A percentile compares a stretch with the other conserved stretches of the same genome.
Evolutionary conservation across 495 filamentous ascomycete species (phyloP).

Genomic region (Hypoxylon subgilvum): DNA sequence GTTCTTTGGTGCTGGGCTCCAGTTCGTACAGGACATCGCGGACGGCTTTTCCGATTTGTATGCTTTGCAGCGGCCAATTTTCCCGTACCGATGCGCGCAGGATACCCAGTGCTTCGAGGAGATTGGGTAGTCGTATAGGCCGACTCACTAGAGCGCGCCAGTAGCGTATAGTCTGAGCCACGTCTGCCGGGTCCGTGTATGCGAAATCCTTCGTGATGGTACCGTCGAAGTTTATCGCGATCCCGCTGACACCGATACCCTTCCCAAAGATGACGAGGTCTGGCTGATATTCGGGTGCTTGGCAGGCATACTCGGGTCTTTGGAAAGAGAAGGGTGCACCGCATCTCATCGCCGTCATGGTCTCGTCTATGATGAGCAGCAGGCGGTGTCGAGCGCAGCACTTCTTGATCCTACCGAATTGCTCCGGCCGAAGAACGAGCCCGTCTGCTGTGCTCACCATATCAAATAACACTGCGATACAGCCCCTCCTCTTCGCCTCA

Average conservation of each 20-base stretch:
- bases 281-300: constrained; percentile 22
- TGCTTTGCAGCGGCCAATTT: constrained; percentile 17
- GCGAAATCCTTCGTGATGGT: constrained; percentile 26
- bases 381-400: constrained; percentile 23
- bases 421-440: constrained; percentile 11
- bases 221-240: constrained; percentile 32
- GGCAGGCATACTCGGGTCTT: constrained; percentile 20
- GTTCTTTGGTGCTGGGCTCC: constrained; percentile 14
- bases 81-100: constrained; percentile 14
- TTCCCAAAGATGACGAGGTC: constrained; percentile 40
- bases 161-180: constrained; percentile 18
- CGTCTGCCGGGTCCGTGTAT: constrained; percentile 11
- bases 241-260: constrained; percentile 32
- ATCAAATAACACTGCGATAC: constrained; percentile 45
- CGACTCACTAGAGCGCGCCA: constrained; percentile 29
- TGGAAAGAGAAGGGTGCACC: constrained; percentile 38
- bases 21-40: constrained; percentile 17
- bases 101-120: constrained; percentile 18
- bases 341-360: constrained; percentile 34
- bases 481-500: constrained; percentile 35
- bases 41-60: constrained; percentile 15
- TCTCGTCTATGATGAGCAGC: constrained; percentile 36
- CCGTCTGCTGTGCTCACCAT: constrained; percentile 31
- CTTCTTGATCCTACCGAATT: constrained; percentile 10
- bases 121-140: constrained; percentile 14